phyloP scores from a whole-genome alignment of 2,329 filamentous ascomycete genomes.

The Colletotrichum euphorbiae region DNA sequence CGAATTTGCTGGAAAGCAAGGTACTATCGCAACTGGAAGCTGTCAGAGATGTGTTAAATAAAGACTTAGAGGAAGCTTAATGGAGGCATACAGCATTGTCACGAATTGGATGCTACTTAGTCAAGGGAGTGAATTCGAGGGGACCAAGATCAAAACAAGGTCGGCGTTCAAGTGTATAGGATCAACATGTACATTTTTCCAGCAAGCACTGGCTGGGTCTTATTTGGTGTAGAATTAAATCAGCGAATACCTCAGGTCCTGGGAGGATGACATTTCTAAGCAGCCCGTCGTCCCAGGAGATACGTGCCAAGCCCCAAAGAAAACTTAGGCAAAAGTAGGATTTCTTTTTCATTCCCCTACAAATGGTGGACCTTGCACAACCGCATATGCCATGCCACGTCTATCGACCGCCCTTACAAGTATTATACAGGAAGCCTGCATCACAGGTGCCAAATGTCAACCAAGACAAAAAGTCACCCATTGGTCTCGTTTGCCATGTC shows the following conservation, averaged over 20 bases:
- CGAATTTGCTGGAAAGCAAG: slow-evolving; percentile 78
- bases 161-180: slow-evolving; percentile 35
- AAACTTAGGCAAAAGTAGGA: slow-evolving; percentile 11
- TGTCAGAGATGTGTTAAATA: slow-evolving; percentile 66
- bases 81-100: not conserved
- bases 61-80: slow-evolving; percentile 57
- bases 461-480: not conserved
- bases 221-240: slow-evolving; percentile 29
- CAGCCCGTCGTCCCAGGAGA: not conserved
- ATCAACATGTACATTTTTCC: slow-evolving; percentile 28
- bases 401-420: slow-evolving; percentile 21
- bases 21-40: slow-evolving; percentile 76
- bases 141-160: slow-evolving; percentile 18
- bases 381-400: slow-evolving; percentile 27
- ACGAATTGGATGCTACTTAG: slow-evolving; percentile 20
- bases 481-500: slow-evolving; percentile 9
- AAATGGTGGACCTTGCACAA: slow-evolving; percentile 9
- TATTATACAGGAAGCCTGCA: slow-evolving; percentile 35
- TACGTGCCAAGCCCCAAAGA: not conserved
- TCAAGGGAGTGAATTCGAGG: slow-evolving; percentile 25
- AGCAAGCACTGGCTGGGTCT: slow-evolving; percentile 26
- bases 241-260: slow-evolving; percentile 31
- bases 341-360: slow-evolving; percentile 9
- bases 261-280: slow-evolving; percentile 11
- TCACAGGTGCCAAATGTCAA: slow-evolving; percentile 11